Conservation (phyloP, 2,329 filamentous ascomycete genomes). For the Botrytis porri region DNA sequence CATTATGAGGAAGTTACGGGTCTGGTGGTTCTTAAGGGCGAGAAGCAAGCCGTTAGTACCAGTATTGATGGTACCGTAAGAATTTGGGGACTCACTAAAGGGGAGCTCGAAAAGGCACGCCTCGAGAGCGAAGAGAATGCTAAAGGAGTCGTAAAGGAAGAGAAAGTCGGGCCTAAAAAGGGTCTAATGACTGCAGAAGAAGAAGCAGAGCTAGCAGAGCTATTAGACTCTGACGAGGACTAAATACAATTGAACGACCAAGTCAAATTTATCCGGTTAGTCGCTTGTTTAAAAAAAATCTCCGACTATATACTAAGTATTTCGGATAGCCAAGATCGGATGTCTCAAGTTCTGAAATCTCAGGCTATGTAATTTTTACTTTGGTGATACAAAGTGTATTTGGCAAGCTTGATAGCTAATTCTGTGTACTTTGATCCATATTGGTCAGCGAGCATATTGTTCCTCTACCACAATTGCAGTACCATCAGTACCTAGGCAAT, state of each 20-base stretch:
- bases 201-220: slow-evolving; percentile 84
- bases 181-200: slow-evolving; percentile 78
- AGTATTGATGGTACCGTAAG: slow-evolving; percentile 88
- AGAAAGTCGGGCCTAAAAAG: slow-evolving; percentile 46
- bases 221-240: slow-evolving; percentile 74
- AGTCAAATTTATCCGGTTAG: background rate
- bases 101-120: slow-evolving; percentile 55
- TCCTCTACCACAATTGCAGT: background rate
- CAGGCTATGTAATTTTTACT: background rate
- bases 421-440: background rate
- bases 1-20: slow-evolving; percentile 94
- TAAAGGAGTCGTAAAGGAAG: slow-evolving; percentile 43
- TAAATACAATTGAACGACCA: slow-evolving; percentile 27
- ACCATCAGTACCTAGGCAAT: background rate
- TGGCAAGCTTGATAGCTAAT: background rate
- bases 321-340: background rate
- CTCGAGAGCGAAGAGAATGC: slow-evolving; percentile 49
- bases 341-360: background rate
- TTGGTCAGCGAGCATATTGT: background rate
- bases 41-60: slow-evolving; percentile 67
- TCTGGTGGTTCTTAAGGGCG: slow-evolving; percentile 58
- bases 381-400: background rate
- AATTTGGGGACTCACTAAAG: slow-evolving; percentile 70
- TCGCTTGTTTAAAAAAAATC: background rate
- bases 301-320: background rate